phyloP scores from a whole-genome alignment of 208 protist species.

The Leishmania tropica region DNA sequence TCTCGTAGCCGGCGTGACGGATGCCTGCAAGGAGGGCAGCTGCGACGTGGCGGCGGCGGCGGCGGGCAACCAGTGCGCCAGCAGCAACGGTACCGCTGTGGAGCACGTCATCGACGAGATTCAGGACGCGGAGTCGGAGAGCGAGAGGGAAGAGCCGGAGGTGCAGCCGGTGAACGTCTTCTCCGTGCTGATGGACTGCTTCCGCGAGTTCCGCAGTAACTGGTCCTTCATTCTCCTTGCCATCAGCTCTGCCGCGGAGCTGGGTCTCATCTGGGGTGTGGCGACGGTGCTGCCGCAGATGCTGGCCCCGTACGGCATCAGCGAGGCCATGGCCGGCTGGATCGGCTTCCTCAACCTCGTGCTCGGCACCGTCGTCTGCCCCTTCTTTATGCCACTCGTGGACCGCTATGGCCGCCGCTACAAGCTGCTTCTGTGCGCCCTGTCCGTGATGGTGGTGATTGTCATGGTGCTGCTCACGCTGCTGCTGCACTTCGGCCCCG shows the following conservation, averaged over 20 bases:
- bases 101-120: neutral
- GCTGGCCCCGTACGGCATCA: constrained; percentile 63
- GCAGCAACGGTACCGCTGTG: neutral
- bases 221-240: constrained; percentile 61
- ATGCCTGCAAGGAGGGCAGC: neutral
- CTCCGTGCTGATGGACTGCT: constrained; percentile 63
- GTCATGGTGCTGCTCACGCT: constrained; percentile 56
- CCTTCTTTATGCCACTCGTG: constrained; percentile 69
- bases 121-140: neutral
- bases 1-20: neutral
- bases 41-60: neutral
- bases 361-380: constrained; percentile 58
- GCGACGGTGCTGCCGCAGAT: constrained; percentile 79
- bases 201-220: constrained; percentile 53
- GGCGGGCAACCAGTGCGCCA: neutral
- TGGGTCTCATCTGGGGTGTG: constrained; percentile 77
- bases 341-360: constrained; percentile 78
- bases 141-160: constrained; percentile 31
- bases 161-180: constrained; percentile 69
- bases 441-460: constrained; percentile 41
- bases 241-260: constrained; percentile 59
- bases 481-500: constrained; percentile 63
- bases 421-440: constrained; percentile 54
- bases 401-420: constrained; percentile 47
- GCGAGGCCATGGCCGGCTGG: constrained; percentile 61